Base-by-base conservation (phyloP, 164 flowering plant species). In the Piper longum region DNA sequence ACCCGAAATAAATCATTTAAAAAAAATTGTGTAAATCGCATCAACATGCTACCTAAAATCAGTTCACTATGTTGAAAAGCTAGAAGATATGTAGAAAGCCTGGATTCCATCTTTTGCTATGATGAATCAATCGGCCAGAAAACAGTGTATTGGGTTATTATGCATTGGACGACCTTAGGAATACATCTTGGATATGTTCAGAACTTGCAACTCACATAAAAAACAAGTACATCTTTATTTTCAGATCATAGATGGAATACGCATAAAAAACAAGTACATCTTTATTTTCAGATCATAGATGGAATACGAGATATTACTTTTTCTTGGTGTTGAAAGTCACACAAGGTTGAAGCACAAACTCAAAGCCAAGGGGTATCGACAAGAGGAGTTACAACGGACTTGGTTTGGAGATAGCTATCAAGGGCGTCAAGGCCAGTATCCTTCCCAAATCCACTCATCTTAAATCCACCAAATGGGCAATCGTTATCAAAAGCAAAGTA, bases 401-500 rank as follows among this genome's bases (percentile, higher is more conserved):
- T 88, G 62, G 72, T 72, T 60, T 88, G 88, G 43, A 86, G 83
- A 69, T 82, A 88, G 75, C 82, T 78, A 40, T 86, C 43, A 8
- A 88, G 82, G 19, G 79, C 83, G 6, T 88, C 80, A 64, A 88
- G 4, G 5, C 96, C 91, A 1, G 4, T 16, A 36, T 86, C 89
- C 54, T 76, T 78, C 5, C 83, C 89, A 54, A 80, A 79, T 6
- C 96, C 96, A 57, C 96, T 88, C 86, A 75, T 80, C 72, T 84
- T 88, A 56, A 77, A 86, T 8, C 96, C 96, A 62, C 91, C 91
- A 69, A 55, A 82, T n/a, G 96, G 85, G 64, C 74, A 69, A 18
- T 79, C 91, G 1, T 0, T 14, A 54, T 82, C 87, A 9, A 88
- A 76, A 1, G 76, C 86, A 43, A 78, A 77, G 69, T 84, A 88